Evolutionary conservation across 768 basidiomycete species (phyloP), one percentile per base, ranked within the genome.

Genomic region (Auricularia sp.): DNA sequence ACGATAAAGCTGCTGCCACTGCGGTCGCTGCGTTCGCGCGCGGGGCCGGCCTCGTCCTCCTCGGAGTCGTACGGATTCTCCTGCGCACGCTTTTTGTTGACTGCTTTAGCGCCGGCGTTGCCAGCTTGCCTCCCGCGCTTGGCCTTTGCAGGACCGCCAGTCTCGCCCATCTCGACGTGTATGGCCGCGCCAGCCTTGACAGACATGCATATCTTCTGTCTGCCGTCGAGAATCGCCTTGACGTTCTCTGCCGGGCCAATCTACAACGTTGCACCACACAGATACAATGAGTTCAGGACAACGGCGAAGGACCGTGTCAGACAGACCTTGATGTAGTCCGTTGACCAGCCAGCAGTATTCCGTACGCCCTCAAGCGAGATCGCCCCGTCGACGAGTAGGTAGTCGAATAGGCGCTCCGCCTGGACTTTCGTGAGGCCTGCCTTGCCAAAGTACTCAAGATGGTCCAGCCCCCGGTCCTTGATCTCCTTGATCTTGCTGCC

Each of bases 391-490:
- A 77, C 76, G 24, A 81, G 67, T 14, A 92, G 78, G 33, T 79
- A 79, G 68, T 81, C 80, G 69, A 93, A 79, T 66, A 92, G 77
- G 8, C 87, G 80, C 58, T 94, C 92, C 10, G 84, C 69, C 54
- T 88, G 79, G 44, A 83, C 82, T 3, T 77, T 75, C 2, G 78
- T 73, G 54, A 87, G 68, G 10, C 80, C 69, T 68, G 78, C 79
- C 1, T 78, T 78, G 0, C 88, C 92, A 68, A 83, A 85, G 35
- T 76, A 70, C 3, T 79, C 68, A 54, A 85, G 74, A 44, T 75
- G 66, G 65, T 84, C 78, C 66, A 83, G 77, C 0, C 81, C 79
- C 62, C 78, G 83, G 64, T 77, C 78, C 65, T 73, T 76, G 67
- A 83, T 77, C 18, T 77, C 78, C 61, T 73, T 70, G 33, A 73